Conservation (phyloP, 495 filamentous ascomycete genomes). For the Tricharina praecox region DNA sequence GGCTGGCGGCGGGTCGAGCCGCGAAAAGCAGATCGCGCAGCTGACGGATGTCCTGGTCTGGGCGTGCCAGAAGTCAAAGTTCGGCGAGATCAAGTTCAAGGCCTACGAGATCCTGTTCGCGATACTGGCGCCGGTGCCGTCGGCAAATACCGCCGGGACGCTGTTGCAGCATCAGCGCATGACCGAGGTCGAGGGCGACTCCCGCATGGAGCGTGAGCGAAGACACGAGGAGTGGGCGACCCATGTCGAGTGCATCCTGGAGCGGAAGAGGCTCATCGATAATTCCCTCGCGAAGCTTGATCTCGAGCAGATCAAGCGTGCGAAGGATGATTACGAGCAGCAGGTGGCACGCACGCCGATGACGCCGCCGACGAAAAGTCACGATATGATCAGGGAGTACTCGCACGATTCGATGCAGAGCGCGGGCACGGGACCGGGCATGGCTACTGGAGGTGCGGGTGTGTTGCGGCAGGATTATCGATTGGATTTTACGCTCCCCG, state of each 20-base stretch:
- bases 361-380: neutral
- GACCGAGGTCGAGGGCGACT: neutral
- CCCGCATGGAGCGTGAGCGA: neutral
- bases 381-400: neutral
- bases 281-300: neutral
- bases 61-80: neutral
- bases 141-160: neutral
- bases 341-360: neutral
- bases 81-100: slow-evolving; percentile 3
- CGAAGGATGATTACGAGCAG: neutral
- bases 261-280: neutral
- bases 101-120: slow-evolving; percentile 2
- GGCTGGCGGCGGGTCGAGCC: neutral
- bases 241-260: neutral
- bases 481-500: neutral
- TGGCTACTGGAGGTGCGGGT: too few relatives aligned
- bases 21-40: neutral
- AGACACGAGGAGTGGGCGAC: neutral
- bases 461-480: too few relatives aligned
- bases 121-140: neutral
- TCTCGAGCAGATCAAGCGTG: neutral
- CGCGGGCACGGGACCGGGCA: neutral
- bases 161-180: neutral
- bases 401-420: neutral
- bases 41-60: neutral